Evolutionary conservation across 2,329 filamentous ascomycete species (phyloP).

Genomic region (Emmonsiellopsis sp.): DNA sequence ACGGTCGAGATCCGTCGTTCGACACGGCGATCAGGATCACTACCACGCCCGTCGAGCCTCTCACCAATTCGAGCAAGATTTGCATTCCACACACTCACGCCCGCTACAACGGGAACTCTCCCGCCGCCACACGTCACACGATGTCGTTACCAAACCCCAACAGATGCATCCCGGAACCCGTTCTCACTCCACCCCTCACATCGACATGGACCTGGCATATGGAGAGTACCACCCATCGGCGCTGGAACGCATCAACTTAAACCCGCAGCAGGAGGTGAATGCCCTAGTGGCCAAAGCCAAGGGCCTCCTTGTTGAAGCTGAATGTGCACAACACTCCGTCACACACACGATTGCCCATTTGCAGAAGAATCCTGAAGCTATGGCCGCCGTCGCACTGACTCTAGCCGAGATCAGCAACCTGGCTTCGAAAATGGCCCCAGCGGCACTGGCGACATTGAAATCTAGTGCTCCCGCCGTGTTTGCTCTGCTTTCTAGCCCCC

Average conservation of each 20-base stretch:
- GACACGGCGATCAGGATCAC: slow-evolving; percentile 8
- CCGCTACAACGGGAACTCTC: slow-evolving; percentile 16
- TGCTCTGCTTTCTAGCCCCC: slow-evolving; percentile 74
- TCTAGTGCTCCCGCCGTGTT: slow-evolving; percentile 76
- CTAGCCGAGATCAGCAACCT: slow-evolving; percentile 83
- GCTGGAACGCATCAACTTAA: slow-evolving; percentile 36
- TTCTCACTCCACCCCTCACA: slow-evolving; percentile 23
- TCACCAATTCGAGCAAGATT: slow-evolving; percentile 21
- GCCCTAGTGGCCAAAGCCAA: slow-evolving; percentile 67
- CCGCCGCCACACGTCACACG: slow-evolving; percentile 31
- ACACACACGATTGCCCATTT: slow-evolving; percentile 71
- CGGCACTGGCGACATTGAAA: slow-evolving; percentile 66
- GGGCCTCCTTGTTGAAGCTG: slow-evolving; percentile 69
- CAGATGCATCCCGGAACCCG: slow-evolving; percentile 15
- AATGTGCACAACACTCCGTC: slow-evolving; percentile 79
- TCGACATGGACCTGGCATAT: slow-evolving; percentile 90
- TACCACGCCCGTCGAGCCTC: slow-evolving; percentile 22
- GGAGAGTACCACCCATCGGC: slow-evolving; percentile 65
- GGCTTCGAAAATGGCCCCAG: slow-evolving; percentile 73
- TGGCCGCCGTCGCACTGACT: slow-evolving; percentile 86
- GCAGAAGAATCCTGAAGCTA: slow-evolving; percentile 76
- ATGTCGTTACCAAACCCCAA: slow-evolving; percentile 13
- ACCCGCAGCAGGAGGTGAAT: slow-evolving; percentile 42
- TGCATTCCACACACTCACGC: slow-evolving; percentile 16
- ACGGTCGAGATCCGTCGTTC: slow-evolving; percentile 26